Conservation (phyloP, 306 rosid genomes). For the Corylus heterophylla region DNA sequence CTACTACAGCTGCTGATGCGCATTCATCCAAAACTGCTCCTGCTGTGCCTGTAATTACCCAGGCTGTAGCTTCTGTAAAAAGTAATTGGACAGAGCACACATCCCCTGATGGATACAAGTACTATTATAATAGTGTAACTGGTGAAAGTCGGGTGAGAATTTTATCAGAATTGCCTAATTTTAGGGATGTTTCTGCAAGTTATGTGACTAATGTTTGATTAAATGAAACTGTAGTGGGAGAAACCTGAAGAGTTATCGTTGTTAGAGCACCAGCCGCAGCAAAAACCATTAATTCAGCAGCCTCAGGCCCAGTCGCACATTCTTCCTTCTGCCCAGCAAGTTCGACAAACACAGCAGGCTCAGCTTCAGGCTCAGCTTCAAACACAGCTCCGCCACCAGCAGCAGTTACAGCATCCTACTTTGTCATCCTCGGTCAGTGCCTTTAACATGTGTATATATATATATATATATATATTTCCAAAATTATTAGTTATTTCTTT, state of each 20-base stretch:
- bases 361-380: slow-evolving; percentile 64
- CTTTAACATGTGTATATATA: background rate
- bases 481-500: slow-evolving; percentile 23
- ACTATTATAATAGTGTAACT: slow-evolving; percentile 76
- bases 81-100: slow-evolving; percentile 91
- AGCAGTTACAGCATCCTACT: slow-evolving; percentile 60
- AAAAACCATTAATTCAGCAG: slow-evolving; percentile 55
- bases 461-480: slow-evolving; percentile 5
- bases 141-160: slow-evolving; percentile 85
- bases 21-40: slow-evolving; percentile 60
- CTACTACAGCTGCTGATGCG: slow-evolving; percentile 46
- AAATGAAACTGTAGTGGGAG: slow-evolving; percentile 75
- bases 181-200: slow-evolving; percentile 12
- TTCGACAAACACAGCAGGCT: slow-evolving; percentile 55
- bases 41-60: slow-evolving; percentile 42
- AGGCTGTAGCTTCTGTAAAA: slow-evolving; percentile 45
- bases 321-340: slow-evolving; percentile 53
- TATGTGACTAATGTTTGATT: slow-evolving; percentile 26
- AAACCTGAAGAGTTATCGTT: slow-evolving; percentile 73
- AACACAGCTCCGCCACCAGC: slow-evolving; percentile 53
- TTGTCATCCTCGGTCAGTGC: slow-evolving; percentile 53
- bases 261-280: slow-evolving; percentile 72
- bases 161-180: slow-evolving; percentile 22
- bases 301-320: slow-evolving; percentile 55
- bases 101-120: slow-evolving; percentile 93